Evolutionary conservation across 2,329 filamentous ascomycete genomes (phyloP).

Genomic region (Pseudocercospora fijiensis): DNA sequence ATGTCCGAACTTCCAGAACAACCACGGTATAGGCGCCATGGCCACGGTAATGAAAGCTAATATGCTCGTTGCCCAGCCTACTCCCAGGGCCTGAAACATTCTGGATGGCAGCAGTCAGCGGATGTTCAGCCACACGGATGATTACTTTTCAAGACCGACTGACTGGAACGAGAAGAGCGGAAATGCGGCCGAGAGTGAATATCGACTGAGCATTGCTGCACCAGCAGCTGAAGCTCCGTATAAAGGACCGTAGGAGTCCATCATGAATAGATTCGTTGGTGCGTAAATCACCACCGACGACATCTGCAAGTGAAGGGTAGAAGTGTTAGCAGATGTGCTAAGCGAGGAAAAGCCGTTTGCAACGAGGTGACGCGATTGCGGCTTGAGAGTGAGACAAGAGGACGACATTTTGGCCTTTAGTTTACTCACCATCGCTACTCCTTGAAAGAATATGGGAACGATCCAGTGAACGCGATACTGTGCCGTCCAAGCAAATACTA

Average conservation of each 20-base stretch:
- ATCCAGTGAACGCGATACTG: conserved; percentile 41
- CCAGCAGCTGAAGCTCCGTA: conserved; percentile 42
- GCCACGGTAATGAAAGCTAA: conserved; percentile 40
- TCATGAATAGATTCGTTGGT: conserved; percentile 42
- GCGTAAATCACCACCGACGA: conserved; percentile 36
- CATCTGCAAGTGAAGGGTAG: too few species aligned
- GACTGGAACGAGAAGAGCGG: conserved; percentile 39
- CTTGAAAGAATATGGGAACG: conserved; percentile 38
- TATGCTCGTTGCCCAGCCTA: conserved; percentile 45
- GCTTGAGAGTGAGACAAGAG: too few species aligned
- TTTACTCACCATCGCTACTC: conserved; percentile 29
- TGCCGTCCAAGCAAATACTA: conserved; percentile 41
- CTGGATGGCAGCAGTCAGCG: conserved; percentile 29
- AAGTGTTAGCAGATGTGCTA: too few species aligned
- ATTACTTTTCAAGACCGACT: background rate
- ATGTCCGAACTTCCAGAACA: conserved; percentile 32
- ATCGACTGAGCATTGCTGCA: conserved; percentile 35
- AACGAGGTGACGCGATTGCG: too few species aligned
- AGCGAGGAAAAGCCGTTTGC: too few species aligned
- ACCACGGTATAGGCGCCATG: conserved; percentile 36
- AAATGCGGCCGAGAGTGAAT: conserved; percentile 40
- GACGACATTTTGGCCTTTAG: too few species aligned
- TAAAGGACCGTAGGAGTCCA: conserved; percentile 43
- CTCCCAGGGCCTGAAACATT: conserved; percentile 44
- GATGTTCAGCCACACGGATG: background rate